Base-by-base conservation (phyloP, 2,329 filamentous ascomycete genomes). In the Pezicula rhizophila region DNA sequence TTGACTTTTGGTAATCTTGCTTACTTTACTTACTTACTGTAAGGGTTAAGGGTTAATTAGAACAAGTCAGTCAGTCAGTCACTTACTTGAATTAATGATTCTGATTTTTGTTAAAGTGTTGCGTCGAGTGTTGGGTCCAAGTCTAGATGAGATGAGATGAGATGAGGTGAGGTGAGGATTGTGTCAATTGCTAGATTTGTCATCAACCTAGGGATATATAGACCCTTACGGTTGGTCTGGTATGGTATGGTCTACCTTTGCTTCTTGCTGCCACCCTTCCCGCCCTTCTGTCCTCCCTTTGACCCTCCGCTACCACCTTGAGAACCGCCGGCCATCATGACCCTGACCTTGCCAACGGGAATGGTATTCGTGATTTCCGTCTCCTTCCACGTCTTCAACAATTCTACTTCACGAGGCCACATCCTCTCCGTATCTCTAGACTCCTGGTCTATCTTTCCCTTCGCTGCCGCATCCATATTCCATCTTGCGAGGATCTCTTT, bases 401-500 rank as follows among this genome's bases (percentile, higher is more conserved):
- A 70, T 65, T 96, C 91, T n/a, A 87, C 79, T 68, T 97, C 93
- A 14, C 83, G 73, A 0, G 87, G 88, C 82, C 89, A 93, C 67
- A 95, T 87, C 60, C 78, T 80, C 71, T 95, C 89, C 10, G 73
- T 75, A 60, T 86, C 84, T 46, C 70, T 66, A 34, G 74, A 71
- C 49, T 70, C 69, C 62, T 85, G 81, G 61, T 88, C 84, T 1
- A 85, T 64, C 20, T 77, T 76, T 5, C 74, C 74, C 62, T 78
- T 82, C 1, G 44, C 49, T 28, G 46, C 54, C 6, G 82, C 79
- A 44, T 82, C 89, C 17, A 75, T 68, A 55, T 85, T 77, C 91
- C 92, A 96, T 51, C 79, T 78, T 43, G 84, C 82, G n/a, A 97
- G 68, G 28, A 97, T 85, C 68, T 97, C 92, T 65, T 88, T 89